Conservation (phyloP, 164 flowering plant species). For the Vitis labrusca region DNA sequence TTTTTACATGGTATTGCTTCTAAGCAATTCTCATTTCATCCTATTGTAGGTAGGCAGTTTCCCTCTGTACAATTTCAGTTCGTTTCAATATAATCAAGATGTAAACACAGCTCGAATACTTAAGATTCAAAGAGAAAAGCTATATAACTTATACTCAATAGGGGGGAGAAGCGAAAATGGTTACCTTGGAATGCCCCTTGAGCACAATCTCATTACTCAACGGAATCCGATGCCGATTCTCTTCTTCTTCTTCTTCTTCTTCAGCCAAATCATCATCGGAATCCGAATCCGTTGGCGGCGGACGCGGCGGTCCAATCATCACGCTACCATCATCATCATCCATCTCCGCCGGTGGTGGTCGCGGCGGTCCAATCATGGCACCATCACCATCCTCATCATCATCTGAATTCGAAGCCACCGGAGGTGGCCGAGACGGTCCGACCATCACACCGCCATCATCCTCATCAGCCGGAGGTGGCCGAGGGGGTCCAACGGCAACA, state of each 20-base stretch:
- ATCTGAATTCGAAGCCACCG: slow-evolving; percentile 11
- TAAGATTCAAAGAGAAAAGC: too few relatives aligned
- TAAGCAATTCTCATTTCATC: too few relatives aligned
- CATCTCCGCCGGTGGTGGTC: slow-evolving; percentile 20
- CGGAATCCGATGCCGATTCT: slow-evolving; percentile 61
- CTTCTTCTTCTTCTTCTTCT: slow-evolving; percentile 41
- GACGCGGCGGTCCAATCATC: slow-evolving; percentile 70
- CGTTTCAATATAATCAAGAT: too few relatives aligned
- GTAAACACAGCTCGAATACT: too few relatives aligned
- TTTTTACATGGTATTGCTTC: too few relatives aligned
- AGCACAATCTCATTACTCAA: slow-evolving; percentile 85
- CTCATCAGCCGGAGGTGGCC: slow-evolving; percentile 4
- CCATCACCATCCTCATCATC: slow-evolving; percentile 26
- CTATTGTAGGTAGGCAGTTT: too few relatives aligned
- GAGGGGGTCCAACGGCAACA: slow-evolving; percentile 23
- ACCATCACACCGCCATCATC: slow-evolving; percentile 22
- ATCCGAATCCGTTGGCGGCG: slow-evolving; percentile 35
- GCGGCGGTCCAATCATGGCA: slow-evolving; percentile 42
- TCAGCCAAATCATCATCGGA: slow-evolving; percentile 29
- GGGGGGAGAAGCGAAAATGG: neutral
- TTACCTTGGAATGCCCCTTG: slow-evolving; percentile 94
- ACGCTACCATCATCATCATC: slow-evolving; percentile 30
- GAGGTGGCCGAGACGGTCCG: slow-evolving; percentile 45
- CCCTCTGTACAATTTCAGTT: too few relatives aligned
- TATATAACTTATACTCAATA: neutral